Percentiles rank a stretch among this genome's conserved stretches.
phyloP scores from a whole-genome alignment of 2,329 filamentous ascomycete species.

The Trichothecium sympodiale region DNA sequence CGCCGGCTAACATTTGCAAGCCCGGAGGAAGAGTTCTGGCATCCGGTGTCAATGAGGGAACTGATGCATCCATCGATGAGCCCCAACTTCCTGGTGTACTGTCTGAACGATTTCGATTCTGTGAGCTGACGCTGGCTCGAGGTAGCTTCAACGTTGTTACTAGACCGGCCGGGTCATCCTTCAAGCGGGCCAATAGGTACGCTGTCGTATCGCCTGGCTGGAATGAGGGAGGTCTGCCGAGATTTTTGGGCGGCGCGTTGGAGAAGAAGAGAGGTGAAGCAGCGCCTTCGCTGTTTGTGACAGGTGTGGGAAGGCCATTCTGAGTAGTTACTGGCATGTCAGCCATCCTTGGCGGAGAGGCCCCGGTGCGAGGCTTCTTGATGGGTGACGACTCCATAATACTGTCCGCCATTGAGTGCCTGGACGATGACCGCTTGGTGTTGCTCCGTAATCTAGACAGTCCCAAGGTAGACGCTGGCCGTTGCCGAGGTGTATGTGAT shows the following conservation, averaged over 20 bases:
- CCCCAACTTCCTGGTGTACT: conserved; percentile 41
- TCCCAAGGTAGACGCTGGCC: not conserved
- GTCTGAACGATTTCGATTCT: conserved; percentile 34
- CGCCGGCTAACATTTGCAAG: conserved; percentile 46
- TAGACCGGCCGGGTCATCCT: conserved; percentile 28
- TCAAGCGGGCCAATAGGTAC: conserved; percentile 35
- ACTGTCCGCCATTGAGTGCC: conserved; percentile 8
- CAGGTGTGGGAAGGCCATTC: conserved; percentile 9
- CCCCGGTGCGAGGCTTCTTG: conserved; percentile 38
- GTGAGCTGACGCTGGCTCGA: conserved; percentile 37
- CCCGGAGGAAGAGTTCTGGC: conserved; percentile 33
- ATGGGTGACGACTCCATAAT: conserved; percentile 22
- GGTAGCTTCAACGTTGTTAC: conserved; percentile 46
- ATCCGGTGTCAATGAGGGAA: conserved; percentile 42
- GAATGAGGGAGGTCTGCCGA: conserved; percentile 24
- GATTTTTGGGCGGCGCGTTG: conserved; percentile 23
- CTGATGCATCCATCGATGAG: conserved; percentile 41
- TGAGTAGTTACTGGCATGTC: conserved; percentile 23
- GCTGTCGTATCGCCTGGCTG: conserved; percentile 28
- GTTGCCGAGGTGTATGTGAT: not conserved
- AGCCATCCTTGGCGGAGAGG: conserved; percentile 31
- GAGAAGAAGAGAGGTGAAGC: conserved; percentile 44
- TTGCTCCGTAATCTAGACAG: not conserved
- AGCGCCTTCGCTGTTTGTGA: conserved; percentile 18
- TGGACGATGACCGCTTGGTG: conserved; percentile 4